Conservation (phyloP, 306 rosid genomes). For the Astragalus glycyphyllos region DNA sequence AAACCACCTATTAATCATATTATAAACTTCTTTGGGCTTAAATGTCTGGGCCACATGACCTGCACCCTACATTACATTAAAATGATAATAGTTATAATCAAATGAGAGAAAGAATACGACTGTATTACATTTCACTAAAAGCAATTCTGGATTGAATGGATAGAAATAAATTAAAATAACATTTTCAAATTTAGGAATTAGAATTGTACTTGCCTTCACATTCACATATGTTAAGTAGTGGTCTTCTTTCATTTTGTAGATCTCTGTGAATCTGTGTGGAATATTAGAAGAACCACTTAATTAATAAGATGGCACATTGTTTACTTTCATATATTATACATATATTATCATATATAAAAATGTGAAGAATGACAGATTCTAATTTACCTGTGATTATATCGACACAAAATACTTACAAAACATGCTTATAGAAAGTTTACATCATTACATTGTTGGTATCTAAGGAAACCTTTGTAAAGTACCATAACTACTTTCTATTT, state of each 20-base stretch:
- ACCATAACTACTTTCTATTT: too few relatives aligned
- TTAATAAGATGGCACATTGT: neutral
- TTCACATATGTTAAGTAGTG: constrained; percentile 47
- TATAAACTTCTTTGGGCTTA: constrained; percentile 48
- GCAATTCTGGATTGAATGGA: neutral
- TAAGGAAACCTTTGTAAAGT: too few relatives aligned
- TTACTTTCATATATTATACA: neutral
- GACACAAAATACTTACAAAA: too few relatives aligned
- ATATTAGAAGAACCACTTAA: neutral
- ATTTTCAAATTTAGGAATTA: neutral
- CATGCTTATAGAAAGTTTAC: too few relatives aligned
- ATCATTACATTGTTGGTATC: too few relatives aligned
- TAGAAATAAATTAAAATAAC: neutral
- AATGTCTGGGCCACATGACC: constrained; percentile 54
- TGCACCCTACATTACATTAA: constrained; percentile 43
- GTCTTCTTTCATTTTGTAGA: constrained; percentile 43
- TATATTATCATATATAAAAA: neutral
- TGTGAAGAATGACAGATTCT: neutral
- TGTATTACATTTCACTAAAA: constrained; percentile 5
- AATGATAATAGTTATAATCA: neutral
- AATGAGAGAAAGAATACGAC: neutral
- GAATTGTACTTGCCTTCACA: constrained; percentile 47
- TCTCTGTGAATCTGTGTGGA: constrained; percentile 44
- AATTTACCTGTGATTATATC: too few relatives aligned
- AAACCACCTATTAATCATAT: constrained; percentile 50